Evolutionary conservation across 1,139 yeast genomes (phyloP).

Genomic region (Magnusiomyces sp.): DNA sequence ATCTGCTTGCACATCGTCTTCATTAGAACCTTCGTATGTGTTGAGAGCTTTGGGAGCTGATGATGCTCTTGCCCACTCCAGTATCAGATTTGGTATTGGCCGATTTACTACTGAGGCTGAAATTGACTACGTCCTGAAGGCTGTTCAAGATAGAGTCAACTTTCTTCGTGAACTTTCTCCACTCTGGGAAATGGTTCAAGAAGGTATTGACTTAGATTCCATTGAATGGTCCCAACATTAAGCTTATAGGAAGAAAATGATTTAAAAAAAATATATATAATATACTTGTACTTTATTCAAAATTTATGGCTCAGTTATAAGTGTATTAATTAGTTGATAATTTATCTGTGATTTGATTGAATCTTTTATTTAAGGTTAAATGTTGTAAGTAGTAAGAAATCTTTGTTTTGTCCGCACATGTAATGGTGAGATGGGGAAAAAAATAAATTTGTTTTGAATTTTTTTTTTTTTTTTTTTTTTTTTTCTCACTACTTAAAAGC

Average conservation of each 20-base stretch:
- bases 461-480: too few relatives aligned
- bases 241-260: slow-evolving; percentile 4
- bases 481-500: too few relatives aligned
- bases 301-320: too few relatives aligned
- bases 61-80: slow-evolving; percentile 95
- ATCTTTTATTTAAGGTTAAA: too few relatives aligned
- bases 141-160: slow-evolving; percentile 81
- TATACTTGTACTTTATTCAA: too few relatives aligned
- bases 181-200: slow-evolving; percentile 98
- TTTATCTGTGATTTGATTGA: too few relatives aligned
- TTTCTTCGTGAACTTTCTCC: slow-evolving; percentile 91
- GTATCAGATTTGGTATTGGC: slow-evolving; percentile 95
- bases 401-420: too few relatives aligned
- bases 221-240: slow-evolving; percentile 98
- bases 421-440: too few relatives aligned
- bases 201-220: slow-evolving; percentile 86
- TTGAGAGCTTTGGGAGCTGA: slow-evolving; percentile 96
- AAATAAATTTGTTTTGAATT: too few relatives aligned
- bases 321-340: too few relatives aligned
- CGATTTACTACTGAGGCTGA: slow-evolving; percentile 95
- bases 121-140: slow-evolving; percentile 83
- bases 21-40: slow-evolving; percentile 94
- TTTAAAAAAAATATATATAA: too few relatives aligned
- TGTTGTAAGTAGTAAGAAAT: too few relatives aligned
- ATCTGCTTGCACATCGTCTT: slow-evolving; percentile 98